These are phyloP conservation scores for Globisporangium recalcitrans DNA, from an alignment of 352 stramenopile genomes.

Conservation along the genomic window DNA sequence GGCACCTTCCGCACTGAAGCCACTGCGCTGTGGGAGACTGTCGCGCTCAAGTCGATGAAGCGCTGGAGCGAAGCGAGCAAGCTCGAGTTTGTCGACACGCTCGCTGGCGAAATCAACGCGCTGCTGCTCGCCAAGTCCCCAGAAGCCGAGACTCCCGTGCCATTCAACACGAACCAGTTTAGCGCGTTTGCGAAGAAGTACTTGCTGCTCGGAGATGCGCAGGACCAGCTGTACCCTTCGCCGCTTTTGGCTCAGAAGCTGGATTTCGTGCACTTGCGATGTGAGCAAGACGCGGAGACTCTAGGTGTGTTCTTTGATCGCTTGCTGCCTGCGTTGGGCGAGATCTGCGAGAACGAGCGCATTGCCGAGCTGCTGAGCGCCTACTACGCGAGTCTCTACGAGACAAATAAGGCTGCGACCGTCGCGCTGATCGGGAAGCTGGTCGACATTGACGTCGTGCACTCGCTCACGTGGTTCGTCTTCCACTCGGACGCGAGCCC, in stretches of 20 bases:
- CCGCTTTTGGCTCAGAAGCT: constrained; percentile 37
- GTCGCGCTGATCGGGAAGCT: constrained; percentile 39
- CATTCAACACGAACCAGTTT: constrained; percentile 49
- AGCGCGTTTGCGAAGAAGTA: constrained; percentile 48
- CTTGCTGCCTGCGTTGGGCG: constrained; percentile 43
- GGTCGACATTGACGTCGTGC: constrained; percentile 64
- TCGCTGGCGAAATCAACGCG: constrained; percentile 49
- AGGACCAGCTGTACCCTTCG: constrained; percentile 23
- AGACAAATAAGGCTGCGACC: constrained; percentile 18
- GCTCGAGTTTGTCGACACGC: constrained; percentile 35
- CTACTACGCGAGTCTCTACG: constrained; percentile 38
- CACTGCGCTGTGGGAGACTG: constrained; percentile 38
- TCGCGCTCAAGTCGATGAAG: constrained; percentile 29
- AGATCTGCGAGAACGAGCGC: constrained; percentile 55
- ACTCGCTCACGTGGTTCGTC: constrained; percentile 70
- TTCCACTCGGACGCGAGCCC: constrained; percentile 41
- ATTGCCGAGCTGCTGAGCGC: constrained; percentile 25
- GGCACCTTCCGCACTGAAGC: constrained; percentile 50
- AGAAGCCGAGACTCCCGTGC: constrained; percentile 3
- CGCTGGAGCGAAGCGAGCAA: constrained; percentile 35
- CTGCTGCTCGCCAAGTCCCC: constrained; percentile 33
- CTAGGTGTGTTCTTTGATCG: constrained; percentile 39
- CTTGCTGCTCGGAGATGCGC: constrained; percentile 33
- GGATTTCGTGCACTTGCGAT: constrained; percentile 46
- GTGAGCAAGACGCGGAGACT: constrained; percentile 14